Evolutionary conservation across 2,329 filamentous ascomycete species (phyloP), one percentile per base, ranked within the genome.

Genomic region (Fusarium penzigii): DNA sequence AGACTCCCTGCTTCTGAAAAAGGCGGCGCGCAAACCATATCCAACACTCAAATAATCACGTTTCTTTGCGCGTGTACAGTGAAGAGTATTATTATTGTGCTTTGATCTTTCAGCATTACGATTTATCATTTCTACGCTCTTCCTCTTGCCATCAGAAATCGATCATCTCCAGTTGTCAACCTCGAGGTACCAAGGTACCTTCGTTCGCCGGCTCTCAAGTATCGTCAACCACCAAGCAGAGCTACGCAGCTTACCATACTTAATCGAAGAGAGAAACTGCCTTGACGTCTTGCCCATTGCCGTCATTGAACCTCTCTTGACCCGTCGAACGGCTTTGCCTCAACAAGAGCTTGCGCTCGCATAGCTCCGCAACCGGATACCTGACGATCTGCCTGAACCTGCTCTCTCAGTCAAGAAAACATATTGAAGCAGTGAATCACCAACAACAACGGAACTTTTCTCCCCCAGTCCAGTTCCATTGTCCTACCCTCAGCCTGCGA

Each of bases 1-100:
- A 48, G 41, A 49, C 56, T 51, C 42, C 12, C 38, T 29, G 25
- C 47, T 20, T 49, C 43, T 49, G 40, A 48, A 25, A 52, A 43
- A 46, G 52, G 43, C 49, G 42, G 49, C 51, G 55, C 41, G 45
- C 20, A 25, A 25, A 25, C 20, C 20, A 25, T 25, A 5, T 7
- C 20, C 20, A 25, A 25, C 20, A 25, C 20, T 25, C 20, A 7
- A 25, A 25, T 25, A 48, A 44, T 14, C n/a, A 17, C 38, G 41
- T 42, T 42, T 32, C n/a, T 39, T 32, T 17, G 20, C 36, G 20
- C 36, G 42, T 39, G 46, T 44, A 41, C 44, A 52, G 45, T 40
- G 4, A 4, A 25, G 20, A n/a, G 41, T 12, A 29, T 48, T 29
- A 34, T 44, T 51, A 4, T 36, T 36, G 32, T 14, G 13, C 9